Evolutionary conservation across 305 asterid genomes (phyloP), one percentile per base, ranked within the genome.

Genomic region (Plantago lanceolata): DNA sequence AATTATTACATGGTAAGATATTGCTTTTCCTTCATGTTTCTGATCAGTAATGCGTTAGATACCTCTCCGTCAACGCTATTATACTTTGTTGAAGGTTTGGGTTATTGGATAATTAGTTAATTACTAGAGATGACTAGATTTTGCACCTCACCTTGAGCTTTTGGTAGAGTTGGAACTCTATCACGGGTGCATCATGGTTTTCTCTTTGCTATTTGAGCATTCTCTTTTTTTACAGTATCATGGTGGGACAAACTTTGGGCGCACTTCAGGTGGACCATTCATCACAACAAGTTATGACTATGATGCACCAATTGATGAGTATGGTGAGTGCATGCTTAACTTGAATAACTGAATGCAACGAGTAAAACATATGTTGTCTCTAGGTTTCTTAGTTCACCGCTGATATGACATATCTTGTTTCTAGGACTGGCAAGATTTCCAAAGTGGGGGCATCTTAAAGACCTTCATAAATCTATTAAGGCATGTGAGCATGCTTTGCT

Each of bases 181-280:
- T 51, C 13, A 18, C 11, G 31, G 58, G 26, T 66, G 50, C 62
- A 40, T 62, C 62, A 29, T 61, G 43, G 52, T 48, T 72, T 63
- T 51, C 52, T 59, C 67, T 64, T 61, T 57, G 37, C 29, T 26
- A 26, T 35, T 21, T 63, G 61, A 65, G 59, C 71, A 64, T 61
- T 52, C 15, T 18, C 76, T 63, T 63, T 60, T 37, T 76, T 55
- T 71, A 61, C 68, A 90, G 97, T 90, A 88, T 83, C 97, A 90
- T 76, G 97, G 97, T 19, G 97, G 97, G 49, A 90, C 97, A 55
- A 90, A 90, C 84, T 90, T 90, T 80, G 97, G 97, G 65, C 95
- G 97, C 76, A 90, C 97, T 65, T 73, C 97, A 59, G 96, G 97
- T 75, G 97, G 97, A 56, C 97, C 97, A 55, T 88, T 90, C 79